phyloP scores from a whole-genome alignment of 768 basidiomycete species.

The Paxillus involutus region DNA sequence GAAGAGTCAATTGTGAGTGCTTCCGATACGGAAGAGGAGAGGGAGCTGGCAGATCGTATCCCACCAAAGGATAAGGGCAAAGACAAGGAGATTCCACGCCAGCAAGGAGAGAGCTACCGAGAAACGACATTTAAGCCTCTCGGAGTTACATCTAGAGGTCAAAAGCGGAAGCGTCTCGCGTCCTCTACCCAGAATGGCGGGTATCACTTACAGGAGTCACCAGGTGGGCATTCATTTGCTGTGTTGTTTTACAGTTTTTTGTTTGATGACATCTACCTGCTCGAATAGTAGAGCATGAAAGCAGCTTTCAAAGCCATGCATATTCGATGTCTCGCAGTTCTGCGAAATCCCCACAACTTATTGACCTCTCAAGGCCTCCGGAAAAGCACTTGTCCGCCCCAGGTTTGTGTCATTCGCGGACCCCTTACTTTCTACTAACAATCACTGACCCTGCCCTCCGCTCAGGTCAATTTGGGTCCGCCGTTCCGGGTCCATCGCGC shows the following conservation, averaged over 20 bases:
- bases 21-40: background rate
- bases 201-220: conserved; percentile 7
- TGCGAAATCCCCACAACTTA: background rate
- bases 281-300: conserved; percentile 6
- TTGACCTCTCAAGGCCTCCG: background rate
- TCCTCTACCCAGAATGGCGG: conserved; percentile 6
- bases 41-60: conserved; percentile 1
- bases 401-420: conserved; percentile 8
- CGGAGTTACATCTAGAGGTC: conserved; percentile 8
- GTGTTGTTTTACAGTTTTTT: conserved; percentile 1
- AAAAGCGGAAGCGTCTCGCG: conserved; percentile 24
- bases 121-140: conserved; percentile 14
- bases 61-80: conserved; percentile 13
- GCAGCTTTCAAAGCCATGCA: conserved; percentile 4
- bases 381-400: conserved; percentile 6
- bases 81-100: conserved; percentile 11
- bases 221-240: conserved; percentile 20
- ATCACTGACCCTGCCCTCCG: conserved; percentile 3
- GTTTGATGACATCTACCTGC: conserved; percentile 2
- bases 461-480: conserved; percentile 10
- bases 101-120: background rate
- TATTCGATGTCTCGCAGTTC: conserved; percentile 7
- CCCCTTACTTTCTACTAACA: background rate
- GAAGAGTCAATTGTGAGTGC: background rate
- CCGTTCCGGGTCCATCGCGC: conserved; percentile 9